These are phyloP conservation scores for Coemansia aciculifera DNA, from an alignment of 192 early-diverging fungal species.

Conservation along the genomic window DNA sequence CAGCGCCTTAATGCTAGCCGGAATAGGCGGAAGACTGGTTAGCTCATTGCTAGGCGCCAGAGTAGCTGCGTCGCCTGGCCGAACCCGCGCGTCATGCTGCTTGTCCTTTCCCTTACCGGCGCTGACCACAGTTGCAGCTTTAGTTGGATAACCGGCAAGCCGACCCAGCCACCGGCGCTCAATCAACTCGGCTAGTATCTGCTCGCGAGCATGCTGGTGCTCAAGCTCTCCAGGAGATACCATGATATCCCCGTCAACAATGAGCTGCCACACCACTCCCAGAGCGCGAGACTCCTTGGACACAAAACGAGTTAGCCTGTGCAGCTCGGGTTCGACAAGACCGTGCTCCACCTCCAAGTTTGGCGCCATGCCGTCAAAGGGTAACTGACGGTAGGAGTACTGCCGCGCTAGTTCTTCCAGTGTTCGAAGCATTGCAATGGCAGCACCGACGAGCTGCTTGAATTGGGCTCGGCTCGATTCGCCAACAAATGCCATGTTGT, in stretches of 20 bases:
- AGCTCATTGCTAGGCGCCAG: constrained; percentile 3
- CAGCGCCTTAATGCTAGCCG: constrained; percentile 25
- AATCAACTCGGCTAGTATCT: constrained; percentile 43
- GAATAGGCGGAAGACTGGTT: constrained; percentile 22
- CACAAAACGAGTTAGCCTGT: constrained; percentile 16
- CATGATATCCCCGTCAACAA: constrained; percentile 45
- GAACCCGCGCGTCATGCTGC: not conserved
- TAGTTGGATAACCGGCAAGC: not conserved
- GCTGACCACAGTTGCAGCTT: not conserved
- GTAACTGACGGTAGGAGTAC: not conserved
- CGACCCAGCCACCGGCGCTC: constrained; percentile 40
- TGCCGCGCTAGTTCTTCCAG: constrained; percentile 17
- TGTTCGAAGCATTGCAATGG: constrained; percentile 21
- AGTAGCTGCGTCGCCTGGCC: not conserved
- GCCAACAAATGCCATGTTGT: constrained; percentile 34
- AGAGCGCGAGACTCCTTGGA: constrained; percentile 18
- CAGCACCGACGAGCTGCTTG: constrained; percentile 12
- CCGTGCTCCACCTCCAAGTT: not conserved
- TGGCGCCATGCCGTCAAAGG: not conserved
- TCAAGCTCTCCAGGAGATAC: constrained; percentile 51
- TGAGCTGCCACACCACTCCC: constrained; percentile 45
- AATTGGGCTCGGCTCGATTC: constrained; percentile 29
- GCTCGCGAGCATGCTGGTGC: constrained; percentile 17
- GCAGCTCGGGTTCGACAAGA: constrained; percentile 17
- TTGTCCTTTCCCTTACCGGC: constrained; percentile 18